A percentile compares a stretch with the other conserved stretches of the same genome.
These are phyloP conservation scores for Pythium folliculosum DNA, from an alignment of 352 stramenopile genomes.

Conservation along the genomic window DNA sequence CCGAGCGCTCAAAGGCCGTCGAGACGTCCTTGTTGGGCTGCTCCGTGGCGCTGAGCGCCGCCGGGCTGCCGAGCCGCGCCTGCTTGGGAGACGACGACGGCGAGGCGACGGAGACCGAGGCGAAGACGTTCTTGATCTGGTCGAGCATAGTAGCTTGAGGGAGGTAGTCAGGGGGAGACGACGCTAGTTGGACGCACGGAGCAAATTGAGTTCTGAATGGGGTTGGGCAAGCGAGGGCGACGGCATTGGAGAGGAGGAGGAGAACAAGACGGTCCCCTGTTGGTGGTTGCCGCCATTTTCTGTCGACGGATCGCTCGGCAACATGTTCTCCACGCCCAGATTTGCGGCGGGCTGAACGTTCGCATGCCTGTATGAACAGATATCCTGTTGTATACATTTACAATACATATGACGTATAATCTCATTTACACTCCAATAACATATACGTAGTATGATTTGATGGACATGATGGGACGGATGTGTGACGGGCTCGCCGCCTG, in stretches of 20 bases:
- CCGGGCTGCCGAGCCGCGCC: constrained; percentile 30
- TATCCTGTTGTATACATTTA: background rate
- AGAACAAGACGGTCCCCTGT: background rate
- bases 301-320: constrained; percentile 16
- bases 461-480: background rate
- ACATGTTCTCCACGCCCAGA: background rate
- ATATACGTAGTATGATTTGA: constrained; percentile 10
- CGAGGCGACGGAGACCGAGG: constrained; percentile 37
- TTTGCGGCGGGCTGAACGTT: background rate
- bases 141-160: constrained; percentile 51
- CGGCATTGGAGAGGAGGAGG: too few relatives aligned
- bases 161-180: background rate
- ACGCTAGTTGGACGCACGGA: background rate
- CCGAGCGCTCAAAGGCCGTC: constrained; percentile 76
- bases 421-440: background rate
- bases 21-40: constrained; percentile 53
- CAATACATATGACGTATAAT: background rate
- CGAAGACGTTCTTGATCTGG: constrained; percentile 71
- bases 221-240: too few relatives aligned
- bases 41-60: constrained; percentile 28
- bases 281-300: constrained; percentile 1
- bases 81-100: constrained; percentile 38
- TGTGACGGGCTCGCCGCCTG: background rate
- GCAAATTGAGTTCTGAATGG: constrained; percentile 24
- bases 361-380: background rate